These are phyloP conservation scores for Kluyveromyces siamensis DNA, from an alignment of 805 yeast genomes.

Conservation along the genomic window DNA sequence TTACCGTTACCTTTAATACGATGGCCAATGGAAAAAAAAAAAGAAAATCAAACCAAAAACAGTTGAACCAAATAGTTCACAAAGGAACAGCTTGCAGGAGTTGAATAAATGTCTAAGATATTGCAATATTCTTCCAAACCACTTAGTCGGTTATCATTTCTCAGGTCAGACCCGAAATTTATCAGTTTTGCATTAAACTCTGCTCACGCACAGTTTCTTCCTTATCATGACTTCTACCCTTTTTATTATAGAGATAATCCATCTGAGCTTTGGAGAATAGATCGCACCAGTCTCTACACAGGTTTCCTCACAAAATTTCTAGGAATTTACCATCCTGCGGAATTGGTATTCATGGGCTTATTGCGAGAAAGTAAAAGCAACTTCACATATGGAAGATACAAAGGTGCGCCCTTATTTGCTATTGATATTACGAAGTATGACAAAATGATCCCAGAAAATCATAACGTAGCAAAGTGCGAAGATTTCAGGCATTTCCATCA, in stretches of 20 bases:
- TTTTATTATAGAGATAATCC: background rate
- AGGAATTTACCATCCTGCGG: conserved; percentile 4
- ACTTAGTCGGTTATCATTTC: conserved; percentile 48
- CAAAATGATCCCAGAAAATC: conserved; percentile 7
- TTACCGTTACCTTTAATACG: too few species aligned
- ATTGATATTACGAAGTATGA: conserved; percentile 36
- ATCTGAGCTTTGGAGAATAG: conserved; percentile 6
- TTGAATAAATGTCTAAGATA: background rate
- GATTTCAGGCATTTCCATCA: conserved; percentile 5
- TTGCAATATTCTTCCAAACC: conserved; percentile 6
- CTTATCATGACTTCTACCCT: conserved; percentile 21
- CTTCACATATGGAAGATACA: conserved; percentile 34
- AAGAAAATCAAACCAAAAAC: too few species aligned
- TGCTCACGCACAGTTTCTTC: conserved; percentile 34
- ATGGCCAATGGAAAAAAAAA: too few species aligned
- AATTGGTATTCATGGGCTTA: conserved; percentile 22
- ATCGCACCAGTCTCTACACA: conserved; percentile 1
- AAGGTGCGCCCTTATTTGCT: conserved; percentile 57
- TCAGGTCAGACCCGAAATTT: conserved; percentile 43
- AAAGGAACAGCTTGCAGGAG: too few species aligned
- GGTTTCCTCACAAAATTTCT: conserved; percentile 3
- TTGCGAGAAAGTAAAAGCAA: conserved; percentile 1
- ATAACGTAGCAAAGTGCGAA: background rate
- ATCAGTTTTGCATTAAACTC: conserved; percentile 35
- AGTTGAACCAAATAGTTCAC: too few species aligned